Evolutionary conservation across 192 early-diverging fungal genomes (phyloP).

Genomic region (Spizellomyces sp.): DNA sequence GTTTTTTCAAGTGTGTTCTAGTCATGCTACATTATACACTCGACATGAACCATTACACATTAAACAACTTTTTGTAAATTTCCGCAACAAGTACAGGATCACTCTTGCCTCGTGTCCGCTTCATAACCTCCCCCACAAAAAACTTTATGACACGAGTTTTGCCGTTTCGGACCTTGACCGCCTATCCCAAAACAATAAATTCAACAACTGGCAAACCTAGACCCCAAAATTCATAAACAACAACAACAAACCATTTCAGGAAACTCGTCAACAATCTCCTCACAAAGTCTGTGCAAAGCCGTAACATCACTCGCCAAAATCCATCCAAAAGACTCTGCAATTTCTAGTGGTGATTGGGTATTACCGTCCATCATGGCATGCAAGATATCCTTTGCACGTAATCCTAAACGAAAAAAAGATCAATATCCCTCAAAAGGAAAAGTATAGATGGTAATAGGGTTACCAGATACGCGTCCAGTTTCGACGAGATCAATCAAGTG

Average conservation of each 20-base stretch:
- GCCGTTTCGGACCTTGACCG: slow-evolving; percentile 61
- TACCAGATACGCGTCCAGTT: too few species aligned
- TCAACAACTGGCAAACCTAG: too few species aligned
- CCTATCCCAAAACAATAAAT: slow-evolving; percentile 54
- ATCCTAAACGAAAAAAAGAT: slow-evolving; percentile 33
- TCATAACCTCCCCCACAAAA: slow-evolving; percentile 85
- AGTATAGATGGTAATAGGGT: too few species aligned
- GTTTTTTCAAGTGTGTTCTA: too few species aligned
- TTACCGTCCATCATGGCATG: slow-evolving; percentile 70
- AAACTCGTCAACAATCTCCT: too few species aligned
- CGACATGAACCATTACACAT: too few species aligned
- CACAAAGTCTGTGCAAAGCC: slow-evolving; percentile 45
- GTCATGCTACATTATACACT: too few species aligned
- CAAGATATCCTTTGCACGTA: slow-evolving; percentile 68
- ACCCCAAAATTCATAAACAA: not conserved
- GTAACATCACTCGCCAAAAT: slow-evolving; percentile 60
- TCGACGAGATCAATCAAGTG: too few species aligned
- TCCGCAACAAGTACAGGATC: slow-evolving; percentile 72
- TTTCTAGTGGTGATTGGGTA: slow-evolving; percentile 46
- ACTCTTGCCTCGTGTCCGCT: slow-evolving; percentile 73
- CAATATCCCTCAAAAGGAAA: too few species aligned
- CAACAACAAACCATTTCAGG: too few species aligned
- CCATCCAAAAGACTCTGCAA: too few species aligned
- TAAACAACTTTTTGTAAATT: slow-evolving; percentile 45
- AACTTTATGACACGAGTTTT: slow-evolving; percentile 72